Evolutionary conservation across 2,329 filamentous ascomycete genomes (phyloP).

Genomic region (Aspergillus ruber): DNA sequence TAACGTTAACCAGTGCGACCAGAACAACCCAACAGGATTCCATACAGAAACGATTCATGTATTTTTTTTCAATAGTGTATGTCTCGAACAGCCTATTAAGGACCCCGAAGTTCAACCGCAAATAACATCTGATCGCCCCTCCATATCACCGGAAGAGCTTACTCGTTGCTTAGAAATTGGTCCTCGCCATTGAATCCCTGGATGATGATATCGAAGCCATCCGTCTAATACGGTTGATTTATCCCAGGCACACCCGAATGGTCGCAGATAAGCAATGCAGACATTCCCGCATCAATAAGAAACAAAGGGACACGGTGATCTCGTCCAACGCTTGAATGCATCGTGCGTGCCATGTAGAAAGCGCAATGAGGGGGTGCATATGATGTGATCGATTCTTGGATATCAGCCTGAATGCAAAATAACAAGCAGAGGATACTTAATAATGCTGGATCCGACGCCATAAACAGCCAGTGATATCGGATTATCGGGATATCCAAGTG

Average conservation of each 20-base stretch:
- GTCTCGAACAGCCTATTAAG: neutral
- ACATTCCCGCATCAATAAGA: neutral
- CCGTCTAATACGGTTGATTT: neutral
- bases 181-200: slow-evolving; percentile 15
- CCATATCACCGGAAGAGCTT: too few relatives aligned
- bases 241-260: neutral
- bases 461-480: neutral
- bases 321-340: neutral
- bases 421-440: slow-evolving; percentile 1
- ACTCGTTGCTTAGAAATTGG: neutral
- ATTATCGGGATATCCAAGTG: neutral
- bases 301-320: neutral
- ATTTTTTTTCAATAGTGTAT: neutral
- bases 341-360: slow-evolving; percentile 10
- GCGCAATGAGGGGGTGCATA: slow-evolving; percentile 21
- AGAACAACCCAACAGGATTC: neutral
- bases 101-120: neutral
- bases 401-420: neutral
- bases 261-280: slow-evolving; percentile 3
- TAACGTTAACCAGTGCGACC: neutral
- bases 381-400: slow-evolving; percentile 24
- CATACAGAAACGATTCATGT: neutral
- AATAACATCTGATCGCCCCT: neutral
- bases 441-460: neutral
- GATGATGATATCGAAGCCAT: slow-evolving; percentile 17